Evolutionary conservation across 345 rosid genomes (phyloP).

Genomic region (Trapa bicornis): DNA sequence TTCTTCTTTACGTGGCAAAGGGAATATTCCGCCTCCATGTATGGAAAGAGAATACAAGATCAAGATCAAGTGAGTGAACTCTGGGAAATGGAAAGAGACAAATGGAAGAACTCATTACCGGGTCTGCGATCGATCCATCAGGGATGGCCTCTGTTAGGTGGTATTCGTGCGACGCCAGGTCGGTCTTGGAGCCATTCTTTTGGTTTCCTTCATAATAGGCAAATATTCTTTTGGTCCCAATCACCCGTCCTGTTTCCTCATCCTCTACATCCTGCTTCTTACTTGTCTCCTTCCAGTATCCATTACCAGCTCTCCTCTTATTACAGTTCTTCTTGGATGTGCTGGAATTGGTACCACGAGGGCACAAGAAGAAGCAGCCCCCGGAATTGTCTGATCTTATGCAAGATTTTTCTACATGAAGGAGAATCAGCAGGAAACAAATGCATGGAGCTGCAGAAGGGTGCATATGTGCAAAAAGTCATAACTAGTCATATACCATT

Average conservation of each 20-base stretch:
- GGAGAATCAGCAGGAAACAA: neutral
- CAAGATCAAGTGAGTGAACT: neutral
- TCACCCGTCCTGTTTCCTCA: neutral
- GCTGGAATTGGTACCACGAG: neutral
- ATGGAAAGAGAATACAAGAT: neutral
- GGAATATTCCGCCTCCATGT: too few species aligned
- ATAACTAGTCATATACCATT: neutral
- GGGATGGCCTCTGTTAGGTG: neutral
- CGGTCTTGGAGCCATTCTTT: neutral
- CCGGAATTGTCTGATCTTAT: neutral
- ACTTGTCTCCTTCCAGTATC: slow-evolving; percentile 4
- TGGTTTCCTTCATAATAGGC: neutral
- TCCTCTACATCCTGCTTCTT: neutral
- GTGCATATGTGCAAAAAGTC: neutral
- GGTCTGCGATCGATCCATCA: neutral
- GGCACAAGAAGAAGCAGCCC: slow-evolving; percentile 3
- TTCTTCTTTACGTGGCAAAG: neutral
- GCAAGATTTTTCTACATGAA: neutral
- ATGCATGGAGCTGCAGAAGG: neutral
- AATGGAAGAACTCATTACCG: neutral
- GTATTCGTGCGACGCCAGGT: slow-evolving; percentile 4
- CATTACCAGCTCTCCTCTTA: neutral
- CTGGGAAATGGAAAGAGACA: neutral
- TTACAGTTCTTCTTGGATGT: neutral
- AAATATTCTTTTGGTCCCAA: neutral